Evolutionary conservation across 331 rosid genomes (phyloP), one percentile per base, ranked within the genome.

Genomic region (Rosa hybrid): DNA sequence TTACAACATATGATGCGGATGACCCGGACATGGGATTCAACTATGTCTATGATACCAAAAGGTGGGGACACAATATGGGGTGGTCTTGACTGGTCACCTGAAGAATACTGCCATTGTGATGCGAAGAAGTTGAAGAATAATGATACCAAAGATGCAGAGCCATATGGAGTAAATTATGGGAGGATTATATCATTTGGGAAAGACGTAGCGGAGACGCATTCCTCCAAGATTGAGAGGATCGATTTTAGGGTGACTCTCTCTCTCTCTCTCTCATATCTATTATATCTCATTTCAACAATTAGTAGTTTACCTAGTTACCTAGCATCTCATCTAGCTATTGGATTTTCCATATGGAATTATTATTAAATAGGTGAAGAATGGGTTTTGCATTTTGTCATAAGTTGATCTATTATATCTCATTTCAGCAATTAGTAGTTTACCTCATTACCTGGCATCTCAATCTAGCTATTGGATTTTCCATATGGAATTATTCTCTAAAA

Each of bases 41-140:
- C 98, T 39, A 90, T 94, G 98, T 94, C 98, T 72, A 94, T 94
- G 98, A 84, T 94, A 84, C 98, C 98, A 68, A 94, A 94, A 90
- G 98, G 98, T 0, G 98, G 98, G 79, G 96, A 91, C 63, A 81
- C 94, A 12, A 89, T 94, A 62, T 94, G 98, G 98, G 98, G 98
- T 83, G 88, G 88, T 82, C 91, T 91, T 82, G 98, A 95, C 86
- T 91, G 97, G 98, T 94, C 94, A 74, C 97, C 98, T 79, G 98
- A 94, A 76, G 97, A 82, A 71, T 79, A 76, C 77, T 88, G 78
- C 51, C 60, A 71, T 74, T 90, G 86, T 70, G 75, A 85, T 80
- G 88, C 77, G 27, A 88, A 86, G 83, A 94, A 82, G 82, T 76
- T 48, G 65, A 92, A 83, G 84, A 83, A 77, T 74, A 84, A 94